Conservation (phyloP, 148 eudicot genomes). For the Salicornia ramosissima region DNA sequence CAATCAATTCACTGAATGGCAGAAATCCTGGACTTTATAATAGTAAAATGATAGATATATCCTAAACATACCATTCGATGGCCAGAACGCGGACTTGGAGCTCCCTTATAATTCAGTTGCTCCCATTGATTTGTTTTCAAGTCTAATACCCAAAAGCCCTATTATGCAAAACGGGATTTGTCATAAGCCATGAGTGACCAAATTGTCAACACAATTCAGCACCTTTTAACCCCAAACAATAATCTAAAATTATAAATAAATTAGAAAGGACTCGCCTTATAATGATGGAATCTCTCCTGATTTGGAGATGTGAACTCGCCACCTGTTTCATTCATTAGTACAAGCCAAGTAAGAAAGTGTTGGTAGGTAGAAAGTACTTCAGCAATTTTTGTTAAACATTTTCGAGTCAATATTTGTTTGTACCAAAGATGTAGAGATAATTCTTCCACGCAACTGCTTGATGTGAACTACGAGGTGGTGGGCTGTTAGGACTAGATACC, state of each 20-base stretch:
- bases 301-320: constrained; percentile 99
- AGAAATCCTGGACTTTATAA: not conserved
- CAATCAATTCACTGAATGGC: too few relatives aligned
- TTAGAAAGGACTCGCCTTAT: constrained; percentile 50
- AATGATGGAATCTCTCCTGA: constrained; percentile 97
- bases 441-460: constrained; percentile 99
- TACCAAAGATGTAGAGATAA: constrained; percentile 82
- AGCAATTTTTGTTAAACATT: not conserved
- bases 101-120: constrained; percentile 92
- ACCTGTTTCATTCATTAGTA: constrained; percentile 34
- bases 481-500: constrained; percentile 93
- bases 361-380: not conserved
- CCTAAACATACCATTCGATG: constrained; percentile 82
- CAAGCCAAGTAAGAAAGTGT: not conserved
- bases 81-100: constrained; percentile 95
- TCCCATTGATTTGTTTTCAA: constrained; percentile 98
- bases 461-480: constrained; percentile 99
- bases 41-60: not conserved
- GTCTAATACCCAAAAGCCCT: constrained; percentile 97
- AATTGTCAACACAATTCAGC: not conserved
- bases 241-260: not conserved
- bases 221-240: not conserved
- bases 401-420: constrained; percentile 2
- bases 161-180: constrained; percentile 14
- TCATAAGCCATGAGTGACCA: not conserved